Base-by-base conservation (phyloP, 805 yeast species). In the Ogataea ganodermae region DNA sequence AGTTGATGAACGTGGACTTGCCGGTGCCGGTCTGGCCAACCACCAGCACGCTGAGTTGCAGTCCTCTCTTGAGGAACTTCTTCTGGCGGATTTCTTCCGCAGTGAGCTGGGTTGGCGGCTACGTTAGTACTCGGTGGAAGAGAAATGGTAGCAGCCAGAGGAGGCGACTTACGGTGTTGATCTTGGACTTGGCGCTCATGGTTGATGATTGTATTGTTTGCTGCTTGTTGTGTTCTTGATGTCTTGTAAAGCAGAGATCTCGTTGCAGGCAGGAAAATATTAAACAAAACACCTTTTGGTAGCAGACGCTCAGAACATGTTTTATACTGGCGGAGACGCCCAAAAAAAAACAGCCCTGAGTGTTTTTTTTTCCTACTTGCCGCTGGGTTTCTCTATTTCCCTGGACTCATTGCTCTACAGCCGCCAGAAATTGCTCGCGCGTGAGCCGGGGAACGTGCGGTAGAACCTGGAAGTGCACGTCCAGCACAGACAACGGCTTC, bases 1-100 rank as follows among this genome's bases (percentile, higher is more conserved):
- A 81, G 71, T 91, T 89, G 57, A 90, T 69, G 56, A 90, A 88
- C 0, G 91, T 81, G 2, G 89, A 76, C 65, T 89, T 88, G 1
- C 90, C 89, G 31, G 89, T 73, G 12, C 96, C 96, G 9, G 59
- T 54, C 46, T 76, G 79, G 30, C 81, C 82, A 43, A 77, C 64
- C 35, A 78, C 69, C 71, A 78, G 66, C 35, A 75, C 56, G 16
- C 78, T 71, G 56, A 78, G 70, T 52, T 75, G 77, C 60, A 77
- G 70, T 30, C 79, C 73, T 55, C 76, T 73, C 60, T 74, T 78
- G 45, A 78, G 63, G 37, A 78, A 76, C 61, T 77, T 77, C 40
- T 76, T 69, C 49, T 62, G 67, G 18, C 69, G 62, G 41, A 66
- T 64, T 46, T 63, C 66, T 45, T 66, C 69, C 13, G 69, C 64